Evolutionary conservation across 805 yeast species (phyloP).

Genomic region (Saturnispora kantuleensis): DNA sequence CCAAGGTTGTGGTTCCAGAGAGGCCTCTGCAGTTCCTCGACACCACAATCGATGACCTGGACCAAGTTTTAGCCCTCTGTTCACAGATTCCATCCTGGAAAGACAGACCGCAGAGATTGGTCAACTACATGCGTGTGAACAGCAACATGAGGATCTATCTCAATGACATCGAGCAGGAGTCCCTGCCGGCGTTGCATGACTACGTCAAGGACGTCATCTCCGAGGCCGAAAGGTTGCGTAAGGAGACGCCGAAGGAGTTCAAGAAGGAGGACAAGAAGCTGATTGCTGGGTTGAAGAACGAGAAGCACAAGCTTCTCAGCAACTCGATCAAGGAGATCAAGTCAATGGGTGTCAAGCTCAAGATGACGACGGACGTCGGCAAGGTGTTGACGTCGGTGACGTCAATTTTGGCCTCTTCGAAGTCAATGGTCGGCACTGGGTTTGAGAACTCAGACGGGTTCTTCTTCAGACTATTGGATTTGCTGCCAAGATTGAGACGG

Average conservation of each 20-base stretch:
- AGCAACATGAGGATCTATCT: conserved; percentile 46
- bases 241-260: conserved; percentile 66
- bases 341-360: conserved; percentile 65
- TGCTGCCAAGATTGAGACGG: conserved; percentile 69
- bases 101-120: conserved; percentile 47
- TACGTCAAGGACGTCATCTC: conserved; percentile 44
- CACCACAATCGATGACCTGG: conserved; percentile 4
- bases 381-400: conserved; percentile 54
- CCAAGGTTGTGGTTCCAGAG: conserved; percentile 3
- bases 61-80: conserved; percentile 19
- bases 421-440: conserved; percentile 31
- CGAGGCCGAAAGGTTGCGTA: conserved; percentile 52
- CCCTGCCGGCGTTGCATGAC: conserved; percentile 40
- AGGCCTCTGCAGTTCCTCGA: neutral
- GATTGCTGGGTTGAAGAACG: conserved; percentile 64
- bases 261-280: conserved; percentile 68
- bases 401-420: conserved; percentile 46
- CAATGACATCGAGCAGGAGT: conserved; percentile 24
- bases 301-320: conserved; percentile 69
- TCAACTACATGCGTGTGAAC: conserved; percentile 40
- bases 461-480: conserved; percentile 64
- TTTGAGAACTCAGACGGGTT: conserved; percentile 36
- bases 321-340: conserved; percentile 66
- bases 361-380: conserved; percentile 56
- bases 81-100: conserved; percentile 37